Conservation (phyloP, 371 early-diverging fungal genomes). For the Saksenaea vasiformis region DNA sequence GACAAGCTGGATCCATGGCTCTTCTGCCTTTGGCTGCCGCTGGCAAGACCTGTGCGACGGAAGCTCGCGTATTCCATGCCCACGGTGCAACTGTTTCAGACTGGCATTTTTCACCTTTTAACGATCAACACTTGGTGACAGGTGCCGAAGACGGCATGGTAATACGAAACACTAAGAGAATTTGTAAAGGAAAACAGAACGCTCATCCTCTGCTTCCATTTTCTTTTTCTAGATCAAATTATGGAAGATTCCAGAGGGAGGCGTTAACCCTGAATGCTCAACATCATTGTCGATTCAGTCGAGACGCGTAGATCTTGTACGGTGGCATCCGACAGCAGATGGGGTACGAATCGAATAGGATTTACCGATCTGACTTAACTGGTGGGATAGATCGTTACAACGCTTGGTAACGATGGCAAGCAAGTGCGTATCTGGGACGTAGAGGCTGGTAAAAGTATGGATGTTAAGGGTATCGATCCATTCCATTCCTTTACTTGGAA, state of each 20-base stretch:
- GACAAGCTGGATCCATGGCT: conserved; percentile 45
- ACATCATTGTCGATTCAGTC: conserved; percentile 29
- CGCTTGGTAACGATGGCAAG: conserved; percentile 46
- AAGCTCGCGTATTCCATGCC: conserved; percentile 42
- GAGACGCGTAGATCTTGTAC: conserved; percentile 47
- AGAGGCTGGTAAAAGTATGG: conserved; percentile 21
- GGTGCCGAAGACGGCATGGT: conserved; percentile 61
- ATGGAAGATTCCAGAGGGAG: conserved; percentile 36
- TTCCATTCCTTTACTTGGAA: conserved; percentile 65
- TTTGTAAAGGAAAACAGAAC: background rate
- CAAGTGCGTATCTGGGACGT: conserved; percentile 74
- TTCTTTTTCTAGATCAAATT: conserved; percentile 26
- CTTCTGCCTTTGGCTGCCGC: conserved; percentile 41
- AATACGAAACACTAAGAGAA: conserved; percentile 2
- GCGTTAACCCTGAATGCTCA: conserved; percentile 12
- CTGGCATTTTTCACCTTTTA: conserved; percentile 60
- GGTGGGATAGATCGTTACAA: conserved; percentile 26
- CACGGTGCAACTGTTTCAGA: conserved; percentile 53
- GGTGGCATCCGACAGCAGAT: conserved; percentile 60
- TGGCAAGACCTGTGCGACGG: conserved; percentile 44
- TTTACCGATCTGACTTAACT: background rate
- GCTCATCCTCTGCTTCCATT: background rate
- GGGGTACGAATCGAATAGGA: conserved; percentile 33
- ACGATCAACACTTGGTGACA: conserved; percentile 46
- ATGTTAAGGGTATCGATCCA: conserved; percentile 14